Evolutionary conservation across 352 stramenopile species (phyloP), one percentile per base, ranked within the genome.

Genomic region (Phytopythium oedochilum): DNA sequence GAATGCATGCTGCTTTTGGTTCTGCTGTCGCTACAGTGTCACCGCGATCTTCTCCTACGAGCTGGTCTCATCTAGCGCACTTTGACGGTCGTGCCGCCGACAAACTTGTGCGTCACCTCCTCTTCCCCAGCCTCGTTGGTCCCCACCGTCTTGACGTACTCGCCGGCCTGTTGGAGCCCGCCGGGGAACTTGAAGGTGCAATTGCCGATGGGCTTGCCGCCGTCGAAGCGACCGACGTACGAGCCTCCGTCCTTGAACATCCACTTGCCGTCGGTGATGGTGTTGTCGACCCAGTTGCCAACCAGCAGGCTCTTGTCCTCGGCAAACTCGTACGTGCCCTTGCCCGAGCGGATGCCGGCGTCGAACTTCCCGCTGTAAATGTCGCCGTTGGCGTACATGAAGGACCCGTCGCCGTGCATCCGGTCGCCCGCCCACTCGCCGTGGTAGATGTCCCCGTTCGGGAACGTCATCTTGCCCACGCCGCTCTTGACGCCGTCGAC

Each of bases 391-490:
- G 88, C 88, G 54, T 98, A 98, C 59, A 89, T 78, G 68, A 86
- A 95, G 40, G 92, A 97, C 3, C 92, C 92, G 43, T 97, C 83
- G 15, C 92, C 92, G 42, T 96, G 70, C 73, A 96, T 94, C 54
- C 73, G 77, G 59, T 92, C 74, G 25, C 77, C 60, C 59, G 83
- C 78, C 89, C 89, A 97, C 57, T 96, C 82, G 45, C 91, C 91
- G 48, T 94, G 85, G 57, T 96, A 97, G 44, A 73, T 72, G 53
- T 97, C 88, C 28, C 88, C 90, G 49, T 95, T 96, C 2, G 88
- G 84, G 54, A 96, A 97, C 7, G 73, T 85, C 86, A 97, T 97
- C 61, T 94, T 95, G n/a, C 91, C 91, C 3, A 92, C 61, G 34
- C 90, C 91, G 18, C 83, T 70, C 68, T 92, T 94, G 62, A 70